A percentile compares a stretch with the other conserved stretches of the same genome.
phyloP scores from a whole-genome alignment of 441 rosid genomes.

The Capsella rubella region DNA sequence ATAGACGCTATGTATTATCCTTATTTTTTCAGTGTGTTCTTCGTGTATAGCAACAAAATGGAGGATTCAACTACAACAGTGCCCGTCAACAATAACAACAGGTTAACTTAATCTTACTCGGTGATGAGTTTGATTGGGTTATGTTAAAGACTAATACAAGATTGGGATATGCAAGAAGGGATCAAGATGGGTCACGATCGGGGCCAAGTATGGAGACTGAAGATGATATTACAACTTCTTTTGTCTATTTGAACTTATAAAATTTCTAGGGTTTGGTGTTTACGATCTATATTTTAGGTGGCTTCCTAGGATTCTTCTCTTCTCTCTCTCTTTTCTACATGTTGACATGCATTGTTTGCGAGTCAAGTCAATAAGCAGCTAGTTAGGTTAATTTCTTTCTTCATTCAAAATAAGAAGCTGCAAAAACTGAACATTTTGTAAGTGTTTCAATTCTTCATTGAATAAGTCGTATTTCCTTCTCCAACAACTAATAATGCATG shows the following conservation, averaged over 20 bases:
- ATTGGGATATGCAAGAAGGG: background rate
- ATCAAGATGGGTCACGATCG: slow-evolving; percentile 9
- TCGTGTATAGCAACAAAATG: background rate
- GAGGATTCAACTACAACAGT: background rate
- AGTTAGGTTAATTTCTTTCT: background rate
- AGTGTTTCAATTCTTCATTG: background rate
- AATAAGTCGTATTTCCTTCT: background rate
- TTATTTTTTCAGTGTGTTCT: background rate
- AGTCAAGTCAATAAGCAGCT: background rate
- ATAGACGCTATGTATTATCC: background rate
- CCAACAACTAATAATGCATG: background rate
- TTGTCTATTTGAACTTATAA: background rate
- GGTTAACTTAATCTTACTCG: background rate
- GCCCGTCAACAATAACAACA: background rate
- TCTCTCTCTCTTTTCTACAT: slow-evolving; percentile 12
- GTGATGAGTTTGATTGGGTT: background rate
- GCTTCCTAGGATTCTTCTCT: slow-evolving; percentile 1
- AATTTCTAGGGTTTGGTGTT: slow-evolving; percentile 1
- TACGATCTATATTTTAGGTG: background rate
- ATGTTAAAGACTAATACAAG: background rate
- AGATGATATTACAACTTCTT: background rate
- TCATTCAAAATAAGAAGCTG: background rate
- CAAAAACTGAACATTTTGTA: background rate
- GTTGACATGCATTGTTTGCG: slow-evolving; percentile 8
- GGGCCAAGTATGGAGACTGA: background rate